These are phyloP conservation scores for Porphyrellus cyaneotinctus DNA, from an alignment of 768 basidiomycete species.

Conservation along the genomic window DNA sequence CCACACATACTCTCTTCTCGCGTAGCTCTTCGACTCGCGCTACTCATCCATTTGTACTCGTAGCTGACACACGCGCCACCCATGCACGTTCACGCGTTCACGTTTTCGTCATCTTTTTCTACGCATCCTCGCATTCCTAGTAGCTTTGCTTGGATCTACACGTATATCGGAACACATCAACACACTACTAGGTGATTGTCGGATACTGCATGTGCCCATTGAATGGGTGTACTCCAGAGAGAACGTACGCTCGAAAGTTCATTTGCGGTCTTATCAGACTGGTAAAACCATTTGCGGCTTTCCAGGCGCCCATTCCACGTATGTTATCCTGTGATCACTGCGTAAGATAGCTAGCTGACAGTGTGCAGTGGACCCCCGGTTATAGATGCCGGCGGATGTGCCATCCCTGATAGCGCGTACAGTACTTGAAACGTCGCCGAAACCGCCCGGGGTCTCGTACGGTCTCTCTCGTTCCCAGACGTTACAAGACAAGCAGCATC, in stretches of 20 bases:
- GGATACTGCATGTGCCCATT: too few species aligned
- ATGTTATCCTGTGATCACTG: too few species aligned
- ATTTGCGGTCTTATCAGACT: too few species aligned
- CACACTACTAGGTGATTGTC: slow-evolving; percentile 3
- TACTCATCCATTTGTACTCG: slow-evolving; percentile 23
- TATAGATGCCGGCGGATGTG: too few species aligned
- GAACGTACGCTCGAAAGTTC: neutral
- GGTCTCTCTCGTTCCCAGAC: too few species aligned
- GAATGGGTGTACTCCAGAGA: too few species aligned
- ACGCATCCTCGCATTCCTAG: neutral
- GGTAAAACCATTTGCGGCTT: too few species aligned
- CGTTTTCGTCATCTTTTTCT: neutral
- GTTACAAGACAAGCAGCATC: neutral
- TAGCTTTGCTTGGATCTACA: slow-evolving; percentile 22
- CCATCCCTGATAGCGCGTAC: neutral
- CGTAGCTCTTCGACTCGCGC: slow-evolving; percentile 3
- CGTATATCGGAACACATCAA: slow-evolving; percentile 8
- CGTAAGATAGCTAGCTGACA: too few species aligned
- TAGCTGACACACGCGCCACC: slow-evolving; percentile 13
- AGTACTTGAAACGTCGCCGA: neutral
- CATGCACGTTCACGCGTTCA: slow-evolving; percentile 5
- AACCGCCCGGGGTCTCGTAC: neutral
- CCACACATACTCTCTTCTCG: neutral
- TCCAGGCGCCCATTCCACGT: too few species aligned
- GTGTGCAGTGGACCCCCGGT: too few species aligned